Conservation (phyloP, 805 yeast genomes). For the Lipomyces anomalus region DNA sequence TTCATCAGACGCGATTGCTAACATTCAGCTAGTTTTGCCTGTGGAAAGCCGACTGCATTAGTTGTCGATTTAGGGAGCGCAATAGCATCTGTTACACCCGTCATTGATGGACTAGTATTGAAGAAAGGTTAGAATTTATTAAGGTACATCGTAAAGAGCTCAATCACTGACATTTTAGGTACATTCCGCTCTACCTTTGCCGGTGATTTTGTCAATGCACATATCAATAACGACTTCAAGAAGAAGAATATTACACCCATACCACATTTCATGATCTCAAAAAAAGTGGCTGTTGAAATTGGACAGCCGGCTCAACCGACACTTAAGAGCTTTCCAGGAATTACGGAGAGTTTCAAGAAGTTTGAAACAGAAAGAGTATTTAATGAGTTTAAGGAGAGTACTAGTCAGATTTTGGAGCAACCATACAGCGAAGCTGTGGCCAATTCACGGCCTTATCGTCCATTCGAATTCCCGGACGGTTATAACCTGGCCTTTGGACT, state of each 20-base stretch:
- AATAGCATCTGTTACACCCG: conserved; percentile 66
- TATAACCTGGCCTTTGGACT: conserved; percentile 43
- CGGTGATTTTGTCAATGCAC: conserved; percentile 75
- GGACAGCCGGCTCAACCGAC: conserved; percentile 32
- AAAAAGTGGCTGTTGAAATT: conserved; percentile 35
- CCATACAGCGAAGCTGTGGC: conserved; percentile 36
- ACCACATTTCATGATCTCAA: conserved; percentile 35
- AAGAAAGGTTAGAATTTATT: conserved; percentile 22
- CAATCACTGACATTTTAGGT: conserved; percentile 5
- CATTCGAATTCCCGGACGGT: conserved; percentile 59
- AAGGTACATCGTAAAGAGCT: not conserved
- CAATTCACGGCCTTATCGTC: conserved; percentile 34
- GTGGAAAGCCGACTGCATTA: conserved; percentile 70
- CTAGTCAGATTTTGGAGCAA: conserved; percentile 36
- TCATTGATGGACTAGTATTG: conserved; percentile 33
- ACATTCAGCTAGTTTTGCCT: conserved; percentile 50
- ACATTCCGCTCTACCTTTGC: conserved; percentile 61
- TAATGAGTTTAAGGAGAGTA: conserved; percentile 45
- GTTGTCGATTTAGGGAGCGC: conserved; percentile 77
- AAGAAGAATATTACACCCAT: conserved; percentile 33
- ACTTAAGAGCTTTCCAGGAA: conserved; percentile 29
- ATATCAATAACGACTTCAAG: conserved; percentile 47
- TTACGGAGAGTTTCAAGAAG: conserved; percentile 37
- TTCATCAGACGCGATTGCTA: not conserved
- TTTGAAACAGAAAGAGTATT: conserved; percentile 41